These are phyloP conservation scores for Crucibulum laeve DNA, from an alignment of 768 basidiomycete genomes.

Conservation along the genomic window DNA sequence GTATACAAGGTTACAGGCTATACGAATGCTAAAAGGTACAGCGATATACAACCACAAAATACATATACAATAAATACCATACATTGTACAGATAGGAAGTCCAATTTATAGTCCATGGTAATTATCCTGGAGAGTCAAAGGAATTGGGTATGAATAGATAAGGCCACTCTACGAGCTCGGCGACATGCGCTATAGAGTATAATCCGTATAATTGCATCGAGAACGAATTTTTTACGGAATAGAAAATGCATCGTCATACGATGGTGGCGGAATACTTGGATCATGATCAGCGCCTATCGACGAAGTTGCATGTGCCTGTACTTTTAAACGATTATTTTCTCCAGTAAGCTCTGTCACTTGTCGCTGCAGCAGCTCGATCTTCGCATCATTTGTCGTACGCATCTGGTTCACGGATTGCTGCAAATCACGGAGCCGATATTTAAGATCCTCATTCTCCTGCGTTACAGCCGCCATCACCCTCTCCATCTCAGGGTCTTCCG, in stretches of 20 bases:
- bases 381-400: constrained; percentile 13
- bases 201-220: background rate
- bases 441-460: constrained; percentile 31
- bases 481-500: constrained; percentile 19
- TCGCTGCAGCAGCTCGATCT: constrained; percentile 19
- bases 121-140: too few relatives aligned
- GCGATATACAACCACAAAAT: too few relatives aligned
- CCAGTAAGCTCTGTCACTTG: constrained; percentile 19
- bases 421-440: constrained; percentile 23
- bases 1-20: too few relatives aligned
- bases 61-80: too few relatives aligned
- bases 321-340: constrained; percentile 22
- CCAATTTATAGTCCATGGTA: too few relatives aligned
- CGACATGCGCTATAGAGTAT: too few relatives aligned
- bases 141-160: too few relatives aligned
- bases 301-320: constrained; percentile 10
- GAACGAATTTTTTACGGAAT: background rate
- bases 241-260: constrained; percentile 25
- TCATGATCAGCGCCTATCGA: constrained; percentile 10
- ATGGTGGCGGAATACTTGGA: constrained; percentile 24
- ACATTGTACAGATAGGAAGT: too few relatives aligned
- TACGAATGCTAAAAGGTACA: too few relatives aligned
- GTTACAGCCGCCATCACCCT: constrained; percentile 20
- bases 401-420: constrained; percentile 14
- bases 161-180: too few relatives aligned